Base-by-base conservation (phyloP, 352 stramenopile genomes). In the Elongisporangium undulatum region DNA sequence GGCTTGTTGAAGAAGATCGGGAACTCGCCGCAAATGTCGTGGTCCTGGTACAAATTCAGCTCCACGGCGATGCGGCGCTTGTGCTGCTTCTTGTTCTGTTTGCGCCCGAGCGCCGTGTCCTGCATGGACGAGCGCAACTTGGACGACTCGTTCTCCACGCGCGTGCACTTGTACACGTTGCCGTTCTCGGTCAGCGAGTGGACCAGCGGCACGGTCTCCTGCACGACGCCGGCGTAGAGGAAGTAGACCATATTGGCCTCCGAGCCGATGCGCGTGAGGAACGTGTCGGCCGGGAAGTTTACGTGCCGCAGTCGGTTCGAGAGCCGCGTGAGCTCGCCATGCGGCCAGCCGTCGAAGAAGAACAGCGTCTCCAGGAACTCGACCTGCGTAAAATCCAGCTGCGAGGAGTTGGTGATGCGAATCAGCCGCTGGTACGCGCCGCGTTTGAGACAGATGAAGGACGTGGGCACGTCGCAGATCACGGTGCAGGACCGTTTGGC, bases 381-480 rank as follows among this genome's bases (percentile, higher is more conserved):
- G n/a, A 85, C 73, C 53, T 87, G 81, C 2, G 85, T 94, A 24
- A 92, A 94, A 49, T 90, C 82, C 16, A 94, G 68, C 24, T 89
- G 77, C 24, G 77, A 83, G 19, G 83, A 92, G 56, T 94, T 92
- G 2, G 77, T 89, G 48, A 91, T 87, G 3, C 85, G 85, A 19
- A 92, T 88, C 2, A 94, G 62, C 0, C 85, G 82, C 59, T 94
- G 85, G 68, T 94, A 94, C n/a, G 82, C 72, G 34, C 69, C 82
- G 58, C 85, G 77, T 51, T 94, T 94, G 22, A 94, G 69, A 55
- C 85, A 94, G 55, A 94, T 94, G 57, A 94, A 94, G n/a, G 80
- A 90, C 22, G 82, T 92, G 3, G 76, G 45, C 0, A 74, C 63
- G 49, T 92, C 81, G 21, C 83, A 91, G n/a, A 72, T 55, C 62